Conservation (phyloP, 768 basidiomycete genomes). For the Thelephora ganbajun region DNA sequence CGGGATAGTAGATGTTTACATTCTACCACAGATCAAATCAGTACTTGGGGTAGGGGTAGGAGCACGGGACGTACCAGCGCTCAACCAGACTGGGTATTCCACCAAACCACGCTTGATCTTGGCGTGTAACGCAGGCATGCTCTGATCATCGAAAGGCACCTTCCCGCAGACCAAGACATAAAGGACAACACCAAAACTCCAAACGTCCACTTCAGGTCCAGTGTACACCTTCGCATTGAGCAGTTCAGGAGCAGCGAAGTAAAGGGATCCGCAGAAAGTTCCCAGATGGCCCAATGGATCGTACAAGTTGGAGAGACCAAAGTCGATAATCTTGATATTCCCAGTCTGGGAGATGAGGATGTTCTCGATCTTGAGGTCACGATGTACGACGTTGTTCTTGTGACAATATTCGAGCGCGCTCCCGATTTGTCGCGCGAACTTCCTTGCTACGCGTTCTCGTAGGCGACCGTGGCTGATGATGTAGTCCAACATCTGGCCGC, state of each 20-base stretch:
- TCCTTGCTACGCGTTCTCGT: constrained; percentile 88
- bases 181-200: constrained; percentile 97
- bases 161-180: constrained; percentile 98
- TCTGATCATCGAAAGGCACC: constrained; percentile 98
- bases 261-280: constrained; percentile 95
- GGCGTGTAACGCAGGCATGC: constrained; percentile 97
- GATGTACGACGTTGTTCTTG: constrained; percentile 93
- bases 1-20: constrained; percentile 88
- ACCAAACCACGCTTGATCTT: constrained; percentile 97
- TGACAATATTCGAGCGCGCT: constrained; percentile 96
- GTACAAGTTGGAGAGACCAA: constrained; percentile 93
- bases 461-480: constrained; percentile 97
- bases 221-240: constrained; percentile 95
- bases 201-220: constrained; percentile 96
- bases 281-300: constrained; percentile 70
- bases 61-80: constrained; percentile 46
- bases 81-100: constrained; percentile 96
- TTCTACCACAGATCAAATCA: constrained; percentile 33
- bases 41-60: constrained; percentile 1
- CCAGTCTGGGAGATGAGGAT: constrained; percentile 97
- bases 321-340: constrained; percentile 99
- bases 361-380: constrained; percentile 98
- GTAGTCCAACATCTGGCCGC: constrained; percentile 99
- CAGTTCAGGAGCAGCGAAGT: constrained; percentile 96
- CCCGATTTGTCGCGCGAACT: constrained; percentile 96